These are phyloP conservation scores for Myriosclerotinia duriaeana DNA, from an alignment of 2,329 filamentous ascomycete genomes.

Conservation along the genomic window DNA sequence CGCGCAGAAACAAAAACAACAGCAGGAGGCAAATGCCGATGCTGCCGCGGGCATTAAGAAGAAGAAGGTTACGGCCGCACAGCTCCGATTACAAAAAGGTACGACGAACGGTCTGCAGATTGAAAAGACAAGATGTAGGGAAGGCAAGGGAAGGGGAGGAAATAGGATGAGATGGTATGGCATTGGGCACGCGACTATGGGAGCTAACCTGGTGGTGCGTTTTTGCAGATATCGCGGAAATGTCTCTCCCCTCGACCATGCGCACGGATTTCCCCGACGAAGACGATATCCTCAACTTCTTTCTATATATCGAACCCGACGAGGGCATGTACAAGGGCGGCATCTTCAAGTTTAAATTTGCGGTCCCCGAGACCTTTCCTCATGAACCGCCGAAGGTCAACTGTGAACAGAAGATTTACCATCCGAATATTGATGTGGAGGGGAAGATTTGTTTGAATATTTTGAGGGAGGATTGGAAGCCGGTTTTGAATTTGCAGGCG, in stretches of 20 bases:
- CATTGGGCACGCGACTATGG: background rate
- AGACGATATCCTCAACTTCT: slow-evolving; percentile 84
- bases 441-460: slow-evolving; percentile 99
- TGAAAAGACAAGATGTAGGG: background rate
- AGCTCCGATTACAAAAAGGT: slow-evolving; percentile 96
- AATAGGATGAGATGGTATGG: background rate
- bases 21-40: slow-evolving; percentile 85
- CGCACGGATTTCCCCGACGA: slow-evolving; percentile 77
- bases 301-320: slow-evolving; percentile 78
- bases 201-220: slow-evolving; percentile 3
- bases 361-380: slow-evolving; percentile 91
- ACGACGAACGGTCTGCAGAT: background rate
- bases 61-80: slow-evolving; percentile 97
- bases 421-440: slow-evolving; percentile 96
- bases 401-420: slow-evolving; percentile 97
- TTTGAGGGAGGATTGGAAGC: slow-evolving; percentile 97
- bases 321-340: slow-evolving; percentile 88
- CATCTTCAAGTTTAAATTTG: slow-evolving; percentile 84
- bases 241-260: slow-evolving; percentile 78
- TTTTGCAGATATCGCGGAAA: slow-evolving; percentile 70
- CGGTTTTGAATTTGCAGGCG: slow-evolving; percentile 92
- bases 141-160: no score
- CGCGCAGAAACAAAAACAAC: slow-evolving; percentile 86
- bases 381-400: slow-evolving; percentile 97
- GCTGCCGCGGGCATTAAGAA: slow-evolving; percentile 75